Evolutionary conservation across 352 stramenopile genomes (phyloP).

Genomic region (Phytophthora pini): DNA sequence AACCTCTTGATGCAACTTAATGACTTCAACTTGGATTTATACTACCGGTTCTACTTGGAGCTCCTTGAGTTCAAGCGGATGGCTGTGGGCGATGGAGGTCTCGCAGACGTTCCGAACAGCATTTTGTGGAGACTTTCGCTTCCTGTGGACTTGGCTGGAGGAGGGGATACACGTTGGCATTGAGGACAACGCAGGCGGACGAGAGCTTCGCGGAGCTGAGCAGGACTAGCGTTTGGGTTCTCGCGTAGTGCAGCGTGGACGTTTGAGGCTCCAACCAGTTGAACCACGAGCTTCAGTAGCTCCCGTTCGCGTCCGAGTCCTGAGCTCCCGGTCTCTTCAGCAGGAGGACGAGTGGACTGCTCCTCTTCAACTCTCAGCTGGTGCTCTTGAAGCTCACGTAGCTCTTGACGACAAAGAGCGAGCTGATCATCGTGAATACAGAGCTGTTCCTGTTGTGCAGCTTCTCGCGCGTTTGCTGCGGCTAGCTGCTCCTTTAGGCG

Average conservation of each 20-base stretch:
- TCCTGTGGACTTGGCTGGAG: neutral
- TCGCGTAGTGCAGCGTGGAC: conserved; percentile 24
- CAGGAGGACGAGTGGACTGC: neutral
- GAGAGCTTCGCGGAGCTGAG: conserved; percentile 22
- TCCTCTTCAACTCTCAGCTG: conserved; percentile 22
- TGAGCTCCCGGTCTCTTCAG: conserved; percentile 19
- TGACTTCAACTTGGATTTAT: conserved; percentile 8
- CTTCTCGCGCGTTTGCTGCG: conserved; percentile 12
- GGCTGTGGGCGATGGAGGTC: conserved; percentile 13
- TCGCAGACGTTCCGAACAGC: conserved; percentile 18
- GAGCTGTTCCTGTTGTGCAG: conserved; percentile 18
- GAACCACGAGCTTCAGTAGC: conserved; percentile 28
- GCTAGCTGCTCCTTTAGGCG: conserved; percentile 27
- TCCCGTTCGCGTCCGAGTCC: conserved; percentile 27
- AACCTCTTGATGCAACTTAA: conserved; percentile 3
- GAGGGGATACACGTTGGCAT: conserved; percentile 10
- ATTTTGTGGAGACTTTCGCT: conserved; percentile 23
- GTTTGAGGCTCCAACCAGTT: conserved; percentile 28
- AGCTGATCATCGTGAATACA: conserved; percentile 18
- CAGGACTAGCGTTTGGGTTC: conserved; percentile 23
- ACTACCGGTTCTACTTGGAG: neutral
- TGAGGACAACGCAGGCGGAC: conserved; percentile 21
- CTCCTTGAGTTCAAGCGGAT: conserved; percentile 22
- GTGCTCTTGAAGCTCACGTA: conserved; percentile 22
- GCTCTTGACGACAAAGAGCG: conserved; percentile 21